A percentile compares a stretch with the other conserved stretches of the same genome.
These are phyloP conservation scores for Aspergillus hiratsukae DNA, from an alignment of 2,329 filamentous ascomycete genomes.

Conservation along the genomic window DNA sequence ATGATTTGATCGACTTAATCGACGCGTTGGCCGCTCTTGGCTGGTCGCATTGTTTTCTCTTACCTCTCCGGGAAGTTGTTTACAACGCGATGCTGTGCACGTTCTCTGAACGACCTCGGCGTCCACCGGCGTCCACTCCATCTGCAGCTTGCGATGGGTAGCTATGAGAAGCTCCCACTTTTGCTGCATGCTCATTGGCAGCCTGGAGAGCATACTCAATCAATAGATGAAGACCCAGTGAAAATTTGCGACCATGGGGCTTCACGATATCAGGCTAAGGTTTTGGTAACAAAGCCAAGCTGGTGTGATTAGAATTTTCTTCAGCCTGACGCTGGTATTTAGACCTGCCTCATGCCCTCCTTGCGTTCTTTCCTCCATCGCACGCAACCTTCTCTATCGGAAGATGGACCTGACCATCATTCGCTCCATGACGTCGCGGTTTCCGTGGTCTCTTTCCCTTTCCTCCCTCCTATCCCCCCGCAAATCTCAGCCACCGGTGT, in stretches of 20 bases:
- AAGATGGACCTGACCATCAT: background rate
- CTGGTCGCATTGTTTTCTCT: background rate
- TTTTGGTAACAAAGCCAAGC: background rate
- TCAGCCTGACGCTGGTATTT: background rate
- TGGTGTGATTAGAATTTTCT: background rate
- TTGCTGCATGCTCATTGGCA: background rate
- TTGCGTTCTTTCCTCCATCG: background rate
- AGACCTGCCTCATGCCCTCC: background rate
- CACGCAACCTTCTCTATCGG: background rate
- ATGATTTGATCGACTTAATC: background rate
- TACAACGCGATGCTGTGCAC: background rate
- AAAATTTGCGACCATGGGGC: background rate
- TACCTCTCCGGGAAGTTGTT: background rate
- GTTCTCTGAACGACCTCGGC: background rate
- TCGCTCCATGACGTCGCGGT: background rate
- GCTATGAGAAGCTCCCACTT: background rate
- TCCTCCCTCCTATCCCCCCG: background rate
- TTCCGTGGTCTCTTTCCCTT: background rate
- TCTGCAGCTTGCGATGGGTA: background rate
- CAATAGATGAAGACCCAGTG: background rate
- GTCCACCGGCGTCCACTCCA: background rate
- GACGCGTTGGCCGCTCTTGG: background rate
- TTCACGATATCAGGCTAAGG: background rate
- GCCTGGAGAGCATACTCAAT: background rate
- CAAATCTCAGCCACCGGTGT: background rate